Conservation (phyloP, 169 alveolate species). For the Cryptosporidium viatorum region DNA sequence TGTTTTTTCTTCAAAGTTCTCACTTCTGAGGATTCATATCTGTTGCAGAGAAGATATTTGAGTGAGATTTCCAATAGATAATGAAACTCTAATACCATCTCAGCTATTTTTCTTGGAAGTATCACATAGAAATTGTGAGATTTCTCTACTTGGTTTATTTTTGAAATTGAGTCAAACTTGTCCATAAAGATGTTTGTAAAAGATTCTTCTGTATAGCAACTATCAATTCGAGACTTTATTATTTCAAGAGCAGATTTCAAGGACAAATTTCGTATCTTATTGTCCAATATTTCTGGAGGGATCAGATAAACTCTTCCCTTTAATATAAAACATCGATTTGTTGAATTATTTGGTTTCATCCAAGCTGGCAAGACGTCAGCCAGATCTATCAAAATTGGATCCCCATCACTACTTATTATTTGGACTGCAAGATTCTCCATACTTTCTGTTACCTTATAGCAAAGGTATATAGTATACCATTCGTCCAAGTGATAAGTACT, state of each 20-base stretch:
- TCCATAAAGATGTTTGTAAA: conserved; percentile 38
- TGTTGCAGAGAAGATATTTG: not conserved
- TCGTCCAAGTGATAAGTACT: conserved; percentile 45
- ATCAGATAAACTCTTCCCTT: conserved; percentile 35
- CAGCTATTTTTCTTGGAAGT: conserved; percentile 32
- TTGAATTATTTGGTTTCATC: conserved; percentile 44
- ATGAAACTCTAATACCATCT: conserved; percentile 24
- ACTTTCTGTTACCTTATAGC: conserved; percentile 28
- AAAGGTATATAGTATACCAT: conserved; percentile 42
- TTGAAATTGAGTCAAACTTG: conserved; percentile 34
- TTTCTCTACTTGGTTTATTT: conserved; percentile 30
- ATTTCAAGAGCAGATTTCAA: conserved; percentile 1
- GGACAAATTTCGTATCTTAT: not conserved
- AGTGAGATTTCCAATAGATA: conserved; percentile 24
- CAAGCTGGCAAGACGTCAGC: conserved; percentile 45
- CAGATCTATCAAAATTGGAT: conserved; percentile 43
- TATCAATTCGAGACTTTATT: not conserved
- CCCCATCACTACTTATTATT: conserved; percentile 5
- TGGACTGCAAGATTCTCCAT: not conserved
- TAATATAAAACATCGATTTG: conserved; percentile 44
- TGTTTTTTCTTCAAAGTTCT: not conserved
- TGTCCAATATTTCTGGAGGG: not conserved
- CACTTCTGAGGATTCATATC: not conserved
- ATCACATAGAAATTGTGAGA: conserved; percentile 33
- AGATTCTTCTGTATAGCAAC: conserved; percentile 1